These are phyloP conservation scores for Calonectria naviculata DNA, from an alignment of 2,329 filamentous ascomycete genomes.

Conservation along the genomic window DNA sequence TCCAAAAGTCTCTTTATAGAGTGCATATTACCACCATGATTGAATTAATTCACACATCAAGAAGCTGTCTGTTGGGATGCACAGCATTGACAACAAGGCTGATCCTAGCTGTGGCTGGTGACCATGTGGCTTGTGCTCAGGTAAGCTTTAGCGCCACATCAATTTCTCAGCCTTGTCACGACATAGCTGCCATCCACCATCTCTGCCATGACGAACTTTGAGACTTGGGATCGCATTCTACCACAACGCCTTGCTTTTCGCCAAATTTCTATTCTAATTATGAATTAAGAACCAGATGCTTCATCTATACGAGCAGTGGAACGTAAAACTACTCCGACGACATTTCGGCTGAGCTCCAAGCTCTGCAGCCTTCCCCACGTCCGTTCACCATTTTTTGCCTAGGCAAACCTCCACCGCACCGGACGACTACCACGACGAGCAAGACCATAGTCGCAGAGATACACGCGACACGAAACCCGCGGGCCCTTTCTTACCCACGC, in stretches of 20 bases:
- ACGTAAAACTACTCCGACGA: background rate
- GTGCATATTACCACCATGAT: background rate
- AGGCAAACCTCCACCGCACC: background rate
- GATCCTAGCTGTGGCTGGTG: background rate
- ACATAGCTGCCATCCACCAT: background rate
- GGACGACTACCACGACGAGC: background rate
- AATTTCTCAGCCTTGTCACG: background rate
- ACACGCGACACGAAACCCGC: background rate
- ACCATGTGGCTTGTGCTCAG: background rate
- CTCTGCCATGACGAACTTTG: background rate
- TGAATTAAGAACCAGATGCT: background rate
- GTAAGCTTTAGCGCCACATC: background rate
- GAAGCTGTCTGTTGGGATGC: background rate
- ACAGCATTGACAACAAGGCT: background rate
- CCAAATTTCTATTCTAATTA: background rate
- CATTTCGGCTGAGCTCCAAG: background rate
- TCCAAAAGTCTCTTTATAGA: too few relatives aligned
- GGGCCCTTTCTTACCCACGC: too few relatives aligned
- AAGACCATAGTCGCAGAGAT: background rate
- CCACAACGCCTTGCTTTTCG: background rate
- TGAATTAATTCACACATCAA: background rate
- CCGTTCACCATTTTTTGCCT: background rate
- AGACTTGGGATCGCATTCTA: background rate
- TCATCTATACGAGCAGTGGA: background rate
- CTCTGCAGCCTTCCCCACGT: slow-evolving; percentile 1